Evolutionary conservation across 2,329 filamentous ascomycete species (phyloP), one percentile per base, ranked within the genome.

Genomic region (Aspergillus eucalypticola): DNA sequence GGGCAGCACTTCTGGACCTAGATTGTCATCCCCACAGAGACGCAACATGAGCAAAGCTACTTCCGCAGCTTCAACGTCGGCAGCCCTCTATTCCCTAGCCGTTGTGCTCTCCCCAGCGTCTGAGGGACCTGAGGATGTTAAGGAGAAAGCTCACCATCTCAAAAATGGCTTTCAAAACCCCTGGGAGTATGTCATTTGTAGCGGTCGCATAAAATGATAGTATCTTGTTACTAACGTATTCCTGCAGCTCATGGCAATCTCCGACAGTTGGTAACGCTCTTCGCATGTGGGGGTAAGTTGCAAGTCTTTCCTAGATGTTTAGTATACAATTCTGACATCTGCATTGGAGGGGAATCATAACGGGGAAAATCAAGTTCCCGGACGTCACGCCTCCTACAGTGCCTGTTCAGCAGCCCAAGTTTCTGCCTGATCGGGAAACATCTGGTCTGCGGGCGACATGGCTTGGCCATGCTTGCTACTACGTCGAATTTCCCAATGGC

Each of bases 391-490:
- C 84, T 23, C 86, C 88, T 8, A 87, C 87, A 0, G 86, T 95
- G 10, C 78, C 85, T 2, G 85, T 94, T 17, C 83, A 82, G 58
- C 84, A 83, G 62, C 90, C 92, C 0, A 70, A 81, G 4, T 94
- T 94, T 75, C 82, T 91, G 8, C 76, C 85, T 1, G 79, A 79
- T 13, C 85, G 90, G 57, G 76, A 82, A 4, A 85, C 83, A 2
- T 65, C 77, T 17, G 82, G 84, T 42, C 83, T 98, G 23, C 87
- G 92, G 56, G 91, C 93, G 35, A 98, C 94, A 42, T 97, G 94
- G 94, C 86, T 98, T 2, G 94, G 94, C 38, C 94, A 98, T 75
- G 93, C 94, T 3, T 96, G 92, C 79, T 96, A 92, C 79, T 93
- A 91, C 70, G 86, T 96, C 67, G 94, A 97, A 75, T 97, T 93